Evolutionary conservation across 2,329 filamentous ascomycete species (phyloP), one percentile per base, ranked within the genome.

Genomic region (Pseudocercospora fuligena): DNA sequence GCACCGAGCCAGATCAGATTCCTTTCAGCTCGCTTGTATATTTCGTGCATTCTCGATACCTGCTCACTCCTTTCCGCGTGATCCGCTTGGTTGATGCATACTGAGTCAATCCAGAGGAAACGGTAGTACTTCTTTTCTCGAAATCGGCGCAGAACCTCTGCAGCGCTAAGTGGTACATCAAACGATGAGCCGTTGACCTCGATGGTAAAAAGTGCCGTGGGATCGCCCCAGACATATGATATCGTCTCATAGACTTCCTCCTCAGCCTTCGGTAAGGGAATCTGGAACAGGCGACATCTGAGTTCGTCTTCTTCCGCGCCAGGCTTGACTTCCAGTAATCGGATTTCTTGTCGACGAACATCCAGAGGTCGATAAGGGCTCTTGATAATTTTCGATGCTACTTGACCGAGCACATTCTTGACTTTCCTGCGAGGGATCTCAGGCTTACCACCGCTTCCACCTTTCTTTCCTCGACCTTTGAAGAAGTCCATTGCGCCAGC

Each of bases 11-110:
- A 60, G 14, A 60, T 47, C 11, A 60, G 21, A 23, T 60, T 60
- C 16, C 36, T 21, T 60, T 43, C 40, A 8, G 57, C 57, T n/a
- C 33, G 23, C 57, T 60, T 60, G 33, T 60, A 67, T 9, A 67
- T 67, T 12, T 61, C 40, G 14, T 47, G 54, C 66, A 67, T 67
- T 21, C 36, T 23, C 6, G 36, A 16, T 12, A 67, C 63, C 36
- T 67, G 66, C 47, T 56, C 31, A 14, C 61, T 61, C 33, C 53
- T 57, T 27, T 67, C 66, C 12, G 25, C 29, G 5, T 9, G 21
- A 29, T 65, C 66, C 5, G 19, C 49, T 46, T 67, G 66, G 27
- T 66, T 67, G 31, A 67, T 67, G 31, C 66, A 66, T 9, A 67
- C 21, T 12, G 61, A 36, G 36, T 63, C 61, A 47, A 63, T 63